These are phyloP conservation scores for Colletotrichum sp. DNA, from an alignment of 2,329 filamentous ascomycete genomes.

Conservation along the genomic window DNA sequence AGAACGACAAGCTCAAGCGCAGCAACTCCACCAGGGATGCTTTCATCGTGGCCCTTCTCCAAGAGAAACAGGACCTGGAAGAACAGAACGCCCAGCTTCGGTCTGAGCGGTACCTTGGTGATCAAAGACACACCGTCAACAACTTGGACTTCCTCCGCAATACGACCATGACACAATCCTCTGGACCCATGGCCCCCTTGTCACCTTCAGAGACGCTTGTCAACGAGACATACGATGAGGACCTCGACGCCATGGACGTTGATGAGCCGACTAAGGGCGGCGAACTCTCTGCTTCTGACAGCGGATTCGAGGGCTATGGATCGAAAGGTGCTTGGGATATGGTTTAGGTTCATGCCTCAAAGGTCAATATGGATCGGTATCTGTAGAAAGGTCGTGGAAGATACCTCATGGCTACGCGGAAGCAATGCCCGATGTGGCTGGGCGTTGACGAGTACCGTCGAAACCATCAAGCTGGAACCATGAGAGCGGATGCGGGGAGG, in stretches of 20 bases:
- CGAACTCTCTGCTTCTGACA: not conserved
- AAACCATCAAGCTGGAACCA: not conserved
- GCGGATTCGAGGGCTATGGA: not conserved
- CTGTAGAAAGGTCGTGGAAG: not conserved
- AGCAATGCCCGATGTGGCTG: not conserved
- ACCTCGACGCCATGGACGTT: not conserved
- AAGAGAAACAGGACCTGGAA: not conserved
- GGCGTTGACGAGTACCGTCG: not conserved
- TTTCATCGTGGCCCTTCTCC: not conserved
- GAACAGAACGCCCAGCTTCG: not conserved
- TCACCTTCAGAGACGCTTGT: not conserved
- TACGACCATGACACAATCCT: rapidly evolving
- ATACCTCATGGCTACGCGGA: not conserved
- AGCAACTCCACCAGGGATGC: not conserved
- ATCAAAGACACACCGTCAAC: not conserved
- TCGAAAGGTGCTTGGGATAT: not conserved
- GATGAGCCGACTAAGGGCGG: not conserved
- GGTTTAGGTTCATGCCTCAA: not conserved
- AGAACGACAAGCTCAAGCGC: not conserved
- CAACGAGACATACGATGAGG: not conserved
- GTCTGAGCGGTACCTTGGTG: not conserved
- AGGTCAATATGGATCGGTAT: not conserved
- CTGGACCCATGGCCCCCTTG: not conserved
- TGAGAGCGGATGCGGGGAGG: not conserved
- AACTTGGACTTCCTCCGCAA: rapidly evolving